Evolutionary conservation across 208 protist genomes (phyloP), one percentile per base, ranked within the genome.

Genomic region (Leishmania braziliensis): DNA sequence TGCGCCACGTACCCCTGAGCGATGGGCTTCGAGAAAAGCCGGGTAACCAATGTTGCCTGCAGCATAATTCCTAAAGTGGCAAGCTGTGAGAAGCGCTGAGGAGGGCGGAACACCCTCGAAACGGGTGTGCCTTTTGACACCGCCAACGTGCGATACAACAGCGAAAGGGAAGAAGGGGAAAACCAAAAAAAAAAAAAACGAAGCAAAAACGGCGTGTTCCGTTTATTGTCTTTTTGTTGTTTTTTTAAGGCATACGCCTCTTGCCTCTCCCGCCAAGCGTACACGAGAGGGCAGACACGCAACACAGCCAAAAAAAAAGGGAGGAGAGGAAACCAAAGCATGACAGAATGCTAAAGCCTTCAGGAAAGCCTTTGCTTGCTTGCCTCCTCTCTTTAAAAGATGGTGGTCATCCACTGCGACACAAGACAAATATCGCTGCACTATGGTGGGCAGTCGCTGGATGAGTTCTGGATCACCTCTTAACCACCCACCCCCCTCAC

Each of bases 11-110:
- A 97, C 58, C 93, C 93, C 62, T 95, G 90, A n/a, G 89, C 89
- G 20, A 95, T 88, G 43, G 93, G 91, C 81, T 95, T 95, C 39
- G 90, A 92, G 83, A 95, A 92, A 10, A 96, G 81, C 14, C 82
- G 84, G n/a, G 82, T 62, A 26, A 69, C 29, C 23, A 66, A 50
- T 48, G 84, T 86, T 23, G 80, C 75, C 29, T 86, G 84, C 3
- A 88, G 72, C 87, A 91, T 90, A 6, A n/a, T 66, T 29, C n/a
- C 62, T 20, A 36, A 14, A 6, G n/a, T 16, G 62, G 3, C 62
- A 36, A 36, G 5, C n/a, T 16, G 62, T 66, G 62, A 46, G 8
- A 29, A 5, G 36, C 65, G 26, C 18, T 14, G 5, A 70, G 0
- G 48, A 33, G 39, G 5, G 1, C 36, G n/a, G 16, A 39, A 46